phyloP scores from a whole-genome alignment of 192 early-diverging fungal species.

The Rhizophagus sp. region DNA sequence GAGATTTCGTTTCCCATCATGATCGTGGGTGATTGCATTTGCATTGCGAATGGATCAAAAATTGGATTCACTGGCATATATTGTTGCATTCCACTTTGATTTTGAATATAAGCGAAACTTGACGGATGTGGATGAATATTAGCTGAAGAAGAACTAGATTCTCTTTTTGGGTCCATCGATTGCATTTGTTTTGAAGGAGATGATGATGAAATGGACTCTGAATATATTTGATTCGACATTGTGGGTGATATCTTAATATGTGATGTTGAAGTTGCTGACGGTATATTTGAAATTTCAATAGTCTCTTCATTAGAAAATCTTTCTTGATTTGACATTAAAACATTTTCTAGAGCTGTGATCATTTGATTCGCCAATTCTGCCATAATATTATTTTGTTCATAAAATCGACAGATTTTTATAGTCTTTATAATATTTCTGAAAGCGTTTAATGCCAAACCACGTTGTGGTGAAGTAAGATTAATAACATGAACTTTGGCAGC shows the following conservation, averaged over 20 bases:
- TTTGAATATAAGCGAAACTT: not conserved
- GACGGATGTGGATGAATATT: not conserved
- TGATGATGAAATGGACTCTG: not conserved
- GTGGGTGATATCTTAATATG: not conserved
- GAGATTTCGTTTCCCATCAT: not conserved
- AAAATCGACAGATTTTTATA: conserved; percentile 19
- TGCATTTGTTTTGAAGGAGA: not conserved
- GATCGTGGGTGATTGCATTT: not conserved
- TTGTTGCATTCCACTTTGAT: not conserved
- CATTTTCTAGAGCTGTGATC: conserved; percentile 6
- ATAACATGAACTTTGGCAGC: conserved; percentile 25
- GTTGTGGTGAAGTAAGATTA: conserved; percentile 15
- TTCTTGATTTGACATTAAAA: conserved; percentile 20
- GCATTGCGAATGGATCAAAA: not conserved
- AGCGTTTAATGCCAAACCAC: conserved; percentile 7
- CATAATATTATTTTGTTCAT: conserved; percentile 21
- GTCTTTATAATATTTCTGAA: conserved; percentile 21
- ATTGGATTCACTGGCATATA: not conserved
- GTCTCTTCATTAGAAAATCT: not conserved
- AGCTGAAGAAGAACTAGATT: not conserved
- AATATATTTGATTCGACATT: not conserved
- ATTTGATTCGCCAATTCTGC: conserved; percentile 23
- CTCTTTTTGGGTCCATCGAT: not conserved
- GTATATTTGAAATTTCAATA: not conserved
- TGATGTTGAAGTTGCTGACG: not conserved